Evolutionary conservation across 306 rosid genomes (phyloP), one percentile per base, ranked within the genome.

Genomic region (Rubus idaeus): DNA sequence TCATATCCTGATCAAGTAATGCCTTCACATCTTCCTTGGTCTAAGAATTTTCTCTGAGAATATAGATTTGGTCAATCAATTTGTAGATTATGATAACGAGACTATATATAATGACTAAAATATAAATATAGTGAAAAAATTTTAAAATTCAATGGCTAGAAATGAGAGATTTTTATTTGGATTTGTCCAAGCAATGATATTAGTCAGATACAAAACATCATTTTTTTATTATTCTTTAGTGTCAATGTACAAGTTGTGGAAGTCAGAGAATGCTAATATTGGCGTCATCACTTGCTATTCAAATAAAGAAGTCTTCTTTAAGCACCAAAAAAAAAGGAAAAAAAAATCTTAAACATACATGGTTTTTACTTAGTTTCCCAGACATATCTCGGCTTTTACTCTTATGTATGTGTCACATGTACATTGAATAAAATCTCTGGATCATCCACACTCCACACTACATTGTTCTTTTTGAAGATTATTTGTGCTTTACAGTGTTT

Each of bases 401-500:
- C 57, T 23, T 17, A 10, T 35, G 37, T 52, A 60, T 26, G 26
- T 56, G 35, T 20, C 42, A 17, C 17, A 58, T 41, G 14, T 23
- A 16, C 41, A 41, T 44, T 13, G 37, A 57, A 42, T 11, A 13
- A 73, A 40, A 11, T 52, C 11, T 75, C 61, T 64, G 41, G 52
- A 53, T 55, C 64, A 70, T 20, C 67, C 67, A 62, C 37, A 50
- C 37, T 20, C 67, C 67, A 62, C 37, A 50, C 37, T n/a, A 13
- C 50, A 58, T 20, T 37, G 44, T 26, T 18, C 65, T 41, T 58
- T 4, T 68, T 56, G 60, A 75, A 14, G 64, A 64, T 57, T 80
- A 52, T 17, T 44, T 39, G 75, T 69, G 51, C 57, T 68, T 65
- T 55, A 41, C 40, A 61, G 41, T 60, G 60, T 69, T 80, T 70